Evolutionary conservation across 2,329 filamentous ascomycete species (phyloP).

Genomic region (Xylariaceae sp.): DNA sequence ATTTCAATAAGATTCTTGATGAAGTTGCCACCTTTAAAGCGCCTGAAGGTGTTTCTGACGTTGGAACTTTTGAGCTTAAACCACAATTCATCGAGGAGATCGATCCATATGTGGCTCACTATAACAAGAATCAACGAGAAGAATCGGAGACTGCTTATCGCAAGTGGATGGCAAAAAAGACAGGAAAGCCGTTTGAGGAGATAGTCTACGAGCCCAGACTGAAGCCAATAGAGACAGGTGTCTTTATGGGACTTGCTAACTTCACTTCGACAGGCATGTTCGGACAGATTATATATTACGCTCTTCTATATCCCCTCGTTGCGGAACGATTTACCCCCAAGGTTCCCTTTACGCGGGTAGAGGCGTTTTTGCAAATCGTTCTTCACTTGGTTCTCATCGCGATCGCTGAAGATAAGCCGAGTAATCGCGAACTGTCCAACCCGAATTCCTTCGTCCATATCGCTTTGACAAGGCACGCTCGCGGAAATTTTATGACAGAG

Average conservation of each 20-base stretch:
- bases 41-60: conserved; percentile 86
- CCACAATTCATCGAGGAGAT: conserved; percentile 79
- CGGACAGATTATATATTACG: conserved; percentile 83
- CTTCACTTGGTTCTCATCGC: conserved; percentile 83
- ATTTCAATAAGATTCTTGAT: conserved; percentile 77
- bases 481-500: conserved; percentile 55
- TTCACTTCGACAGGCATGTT: conserved; percentile 86
- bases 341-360: conserved; percentile 75
- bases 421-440: conserved; percentile 45
- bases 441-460: conserved; percentile 65
- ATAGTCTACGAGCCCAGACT: conserved; percentile 89
- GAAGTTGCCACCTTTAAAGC: conserved; percentile 85
- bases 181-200: conserved; percentile 71
- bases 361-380: conserved; percentile 87
- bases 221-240: conserved; percentile 66
- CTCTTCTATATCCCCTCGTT: conserved; percentile 72
- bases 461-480: conserved; percentile 59
- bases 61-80: conserved; percentile 89
- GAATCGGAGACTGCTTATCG: conserved; percentile 89
- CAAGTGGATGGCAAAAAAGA: conserved; percentile 79
- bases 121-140: conserved; percentile 93
- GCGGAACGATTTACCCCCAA: conserved; percentile 62
- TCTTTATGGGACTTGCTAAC: conserved; percentile 67
- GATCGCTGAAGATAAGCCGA: conserved; percentile 70
- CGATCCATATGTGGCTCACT: conserved; percentile 93